Evolutionary conservation across 106 monocot genomes (phyloP), one percentile per base, ranked within the genome.

Genomic region (Agapanthus africanus): DNA sequence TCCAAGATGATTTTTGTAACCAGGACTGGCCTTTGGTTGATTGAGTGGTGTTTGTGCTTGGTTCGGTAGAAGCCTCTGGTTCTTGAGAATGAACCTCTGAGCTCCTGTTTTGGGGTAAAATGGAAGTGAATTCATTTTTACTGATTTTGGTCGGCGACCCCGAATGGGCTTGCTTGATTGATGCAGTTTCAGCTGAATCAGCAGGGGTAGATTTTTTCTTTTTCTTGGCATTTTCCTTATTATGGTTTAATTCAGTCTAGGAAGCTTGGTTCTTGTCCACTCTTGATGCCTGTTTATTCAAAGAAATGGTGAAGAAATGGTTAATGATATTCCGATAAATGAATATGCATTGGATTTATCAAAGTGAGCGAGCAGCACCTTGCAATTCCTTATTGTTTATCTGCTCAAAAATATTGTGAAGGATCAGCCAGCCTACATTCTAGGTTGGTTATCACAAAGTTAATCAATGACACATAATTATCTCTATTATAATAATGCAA

Each of bases 1-100:
- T 94, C 94, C 94, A 94, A 37, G 94, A 83, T 7, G 84, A 78
- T 51, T 90, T 94, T 62, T 94, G 93, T 68, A 82, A 15, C 93
- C 90, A 94, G 4, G 76, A 66, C 5, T 73, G 16, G 13, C 68
- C 75, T 75, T 66, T 78, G 28, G 59, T 44, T 11, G 63, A 37
- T n/a, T 69, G 37, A 37, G 25, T 34, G 31, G 19, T 18, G 47
- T 6, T 30, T 19, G 39, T 28, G 35, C 31, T 60, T 28, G 63
- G 34, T 41, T 66, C 68, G 27, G 32, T 47, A 28, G 32, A 32
- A 62, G 31, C 9, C 61, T 27, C 31, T 25, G 2, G 28, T 5
- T 25, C 64, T 59, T 73, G 52, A 54, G 44, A 1, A 40, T 51
- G 36, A 35, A 10, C 37, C 25, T 62, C 33, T 51, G 50, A 39